Conservation (phyloP, 192 early-diverging fungal species). For the Backusella psychrophila region DNA sequence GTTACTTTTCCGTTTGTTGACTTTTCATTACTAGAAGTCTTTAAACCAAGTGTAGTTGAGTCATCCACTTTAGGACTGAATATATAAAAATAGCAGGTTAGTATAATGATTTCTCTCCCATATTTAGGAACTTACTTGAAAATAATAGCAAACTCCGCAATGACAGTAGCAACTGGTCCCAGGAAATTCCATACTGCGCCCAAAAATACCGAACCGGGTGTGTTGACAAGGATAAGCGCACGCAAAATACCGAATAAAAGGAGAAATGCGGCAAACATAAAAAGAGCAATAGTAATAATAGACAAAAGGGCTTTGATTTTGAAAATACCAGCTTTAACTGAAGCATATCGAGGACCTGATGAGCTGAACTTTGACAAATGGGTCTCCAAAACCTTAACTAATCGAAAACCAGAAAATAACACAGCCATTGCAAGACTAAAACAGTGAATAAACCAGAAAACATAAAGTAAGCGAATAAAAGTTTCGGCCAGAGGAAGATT, state of each 20-base stretch:
- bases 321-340: constrained; percentile 21
- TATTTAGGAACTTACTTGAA: constrained; percentile 20
- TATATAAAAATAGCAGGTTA: neutral
- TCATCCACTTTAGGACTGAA: constrained; percentile 13
- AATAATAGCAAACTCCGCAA: constrained; percentile 18
- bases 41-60: neutral
- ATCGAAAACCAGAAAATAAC: constrained; percentile 18
- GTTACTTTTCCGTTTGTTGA: neutral
- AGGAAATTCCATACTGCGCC: constrained; percentile 28
- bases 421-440: constrained; percentile 10
- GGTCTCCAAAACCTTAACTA: constrained; percentile 12
- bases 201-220: constrained; percentile 11
- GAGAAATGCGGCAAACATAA: constrained; percentile 24
- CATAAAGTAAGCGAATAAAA: constrained; percentile 23
- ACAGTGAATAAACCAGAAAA: constrained; percentile 29
- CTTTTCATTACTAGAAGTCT: constrained; percentile 10
- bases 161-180: constrained; percentile 14
- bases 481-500: constrained; percentile 7
- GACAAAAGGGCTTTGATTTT: constrained; percentile 25
- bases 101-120: neutral
- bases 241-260: constrained; percentile 30
- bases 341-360: constrained; percentile 18
- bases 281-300: constrained; percentile 17
- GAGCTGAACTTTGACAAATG: constrained; percentile 15
- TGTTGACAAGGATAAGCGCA: constrained; percentile 8